These are phyloP conservation scores for Ogataea ramenticola DNA, from an alignment of 805 yeast genomes.

Conservation along the genomic window DNA sequence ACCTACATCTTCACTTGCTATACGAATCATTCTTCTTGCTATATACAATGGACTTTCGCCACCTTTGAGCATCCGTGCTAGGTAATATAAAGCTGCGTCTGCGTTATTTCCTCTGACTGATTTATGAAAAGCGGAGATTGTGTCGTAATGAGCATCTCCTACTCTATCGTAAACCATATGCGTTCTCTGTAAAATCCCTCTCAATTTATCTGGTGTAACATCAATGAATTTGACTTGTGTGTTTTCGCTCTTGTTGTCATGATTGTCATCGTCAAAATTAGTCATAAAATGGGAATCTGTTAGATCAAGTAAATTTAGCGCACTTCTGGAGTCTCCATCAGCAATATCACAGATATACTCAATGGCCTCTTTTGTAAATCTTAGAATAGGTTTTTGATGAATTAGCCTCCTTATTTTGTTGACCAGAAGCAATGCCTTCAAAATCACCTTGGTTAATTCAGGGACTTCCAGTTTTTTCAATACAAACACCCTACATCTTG, in stretches of 20 bases:
- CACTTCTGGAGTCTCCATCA: slow-evolving; percentile 85
- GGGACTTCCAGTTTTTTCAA: slow-evolving; percentile 42
- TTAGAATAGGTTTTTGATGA: slow-evolving; percentile 40
- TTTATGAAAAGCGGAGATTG: slow-evolving; percentile 93
- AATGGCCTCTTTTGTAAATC: slow-evolving; percentile 48
- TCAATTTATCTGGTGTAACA: slow-evolving; percentile 31
- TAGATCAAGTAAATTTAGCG: slow-evolving; percentile 73
- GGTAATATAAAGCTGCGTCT: slow-evolving; percentile 82
- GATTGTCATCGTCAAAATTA: slow-evolving; percentile 7
- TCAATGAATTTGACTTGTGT: slow-evolving; percentile 24
- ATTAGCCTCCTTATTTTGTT: slow-evolving; percentile 55
- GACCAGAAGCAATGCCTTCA: slow-evolving; percentile 49
- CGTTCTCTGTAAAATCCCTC: slow-evolving; percentile 38
- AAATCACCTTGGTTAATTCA: slow-evolving; percentile 48
- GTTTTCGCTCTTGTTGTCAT: slow-evolving; percentile 14
- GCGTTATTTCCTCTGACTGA: slow-evolving; percentile 84
- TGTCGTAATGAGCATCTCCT: slow-evolving; percentile 92
- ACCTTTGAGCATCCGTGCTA: slow-evolving; percentile 82
- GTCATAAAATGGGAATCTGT: slow-evolving; percentile 44
- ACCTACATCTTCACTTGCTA: slow-evolving; percentile 95
- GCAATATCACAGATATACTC: slow-evolving; percentile 66
- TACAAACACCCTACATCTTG: slow-evolving; percentile 77
- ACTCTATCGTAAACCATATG: slow-evolving; percentile 69
- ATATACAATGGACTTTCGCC: slow-evolving; percentile 93
- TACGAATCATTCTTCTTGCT: slow-evolving; percentile 85